A percentile compares a stretch with the other conserved stretches of the same genome.
phyloP scores from a whole-genome alignment of 768 basidiomycete species.

The Amanita phalloides region DNA sequence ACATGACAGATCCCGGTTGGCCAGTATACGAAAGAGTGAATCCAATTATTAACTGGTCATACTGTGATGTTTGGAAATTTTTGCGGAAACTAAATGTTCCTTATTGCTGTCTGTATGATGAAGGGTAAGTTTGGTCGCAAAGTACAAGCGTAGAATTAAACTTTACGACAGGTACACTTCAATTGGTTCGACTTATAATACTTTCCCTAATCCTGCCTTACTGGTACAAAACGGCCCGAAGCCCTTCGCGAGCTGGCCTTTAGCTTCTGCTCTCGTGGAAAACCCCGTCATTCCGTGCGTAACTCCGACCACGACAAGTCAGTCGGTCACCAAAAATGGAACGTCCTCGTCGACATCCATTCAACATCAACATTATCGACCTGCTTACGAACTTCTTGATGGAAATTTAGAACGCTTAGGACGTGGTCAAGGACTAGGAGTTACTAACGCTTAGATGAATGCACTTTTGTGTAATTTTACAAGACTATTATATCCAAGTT shows the following conservation, averaged over 20 bases:
- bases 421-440: constrained; percentile 22
- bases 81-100: constrained; percentile 63
- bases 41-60: constrained; percentile 94
- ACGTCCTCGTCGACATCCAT: constrained; percentile 5
- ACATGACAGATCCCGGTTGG: constrained; percentile 86
- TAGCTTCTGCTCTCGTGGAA: background rate
- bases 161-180: constrained; percentile 77
- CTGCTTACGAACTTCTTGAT: constrained; percentile 76
- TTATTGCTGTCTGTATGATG: constrained; percentile 85
- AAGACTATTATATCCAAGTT: background rate
- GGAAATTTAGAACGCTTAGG: constrained; percentile 66
- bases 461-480: background rate
- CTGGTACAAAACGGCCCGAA: constrained; percentile 18
- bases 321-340: background rate
- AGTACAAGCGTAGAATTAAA: constrained; percentile 1
- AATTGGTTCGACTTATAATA: constrained; percentile 91
- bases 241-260: constrained; percentile 15
- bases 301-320: background rate
- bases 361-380: constrained; percentile 35
- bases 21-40: constrained; percentile 85
- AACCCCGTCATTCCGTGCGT: background rate
- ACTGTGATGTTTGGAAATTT: constrained; percentile 84
- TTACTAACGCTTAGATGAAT: background rate
- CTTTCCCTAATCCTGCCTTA: constrained; percentile 88
- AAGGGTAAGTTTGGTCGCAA: constrained; percentile 50